Evolutionary conservation across 2,329 filamentous ascomycete genomes (phyloP), one percentile per base, ranked within the genome.

Genomic region (Penicillium sp.): DNA sequence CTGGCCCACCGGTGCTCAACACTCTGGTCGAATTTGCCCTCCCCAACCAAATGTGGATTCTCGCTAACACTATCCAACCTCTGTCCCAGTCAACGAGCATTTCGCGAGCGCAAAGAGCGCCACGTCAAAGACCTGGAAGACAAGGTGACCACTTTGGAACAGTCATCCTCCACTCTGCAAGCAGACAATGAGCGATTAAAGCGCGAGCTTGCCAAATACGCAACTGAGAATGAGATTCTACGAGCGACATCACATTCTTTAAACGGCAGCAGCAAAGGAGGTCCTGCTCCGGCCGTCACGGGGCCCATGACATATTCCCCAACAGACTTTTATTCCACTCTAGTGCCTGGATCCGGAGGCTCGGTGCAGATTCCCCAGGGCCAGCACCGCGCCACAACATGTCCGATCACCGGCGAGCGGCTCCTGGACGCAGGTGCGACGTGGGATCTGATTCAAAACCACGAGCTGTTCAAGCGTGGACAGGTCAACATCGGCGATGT

Each of bases 81-180:
- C 29, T 32, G 3, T 8, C 44, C 48, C 50, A 96, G 91, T 41
- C 93, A 97, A 77, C 85, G 91, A 60, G 91, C 93, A 29, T 97
- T 97, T 69, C 88, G 91, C 51, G 91, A 97, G 70, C 85, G 91
- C 58, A 97, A 97, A 70, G 91, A 97, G 68, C 85, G 84, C 49
- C 90, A 95, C 63, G 90, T 97, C 53, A 90, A 90, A 67, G 90
- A 97, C 52, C 83, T 97, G 25, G 90, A 97, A 70, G 81, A 83
- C 48, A 93, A 95, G 66, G 82, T 97, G 27, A 84, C 81, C 43
- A 78, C 76, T 42, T 81, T 96, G 29, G 86, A 95, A 65, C 82
- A 83, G 50, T 82, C 84, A 43, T 86, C 88, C 44, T 80, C 83
- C 47, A 78, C 81, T 32, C 79, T 93, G 0, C 80, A 84, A 36